Conservation (phyloP, 495 filamentous ascomycete genomes). For the Podospora fimiseda region DNA sequence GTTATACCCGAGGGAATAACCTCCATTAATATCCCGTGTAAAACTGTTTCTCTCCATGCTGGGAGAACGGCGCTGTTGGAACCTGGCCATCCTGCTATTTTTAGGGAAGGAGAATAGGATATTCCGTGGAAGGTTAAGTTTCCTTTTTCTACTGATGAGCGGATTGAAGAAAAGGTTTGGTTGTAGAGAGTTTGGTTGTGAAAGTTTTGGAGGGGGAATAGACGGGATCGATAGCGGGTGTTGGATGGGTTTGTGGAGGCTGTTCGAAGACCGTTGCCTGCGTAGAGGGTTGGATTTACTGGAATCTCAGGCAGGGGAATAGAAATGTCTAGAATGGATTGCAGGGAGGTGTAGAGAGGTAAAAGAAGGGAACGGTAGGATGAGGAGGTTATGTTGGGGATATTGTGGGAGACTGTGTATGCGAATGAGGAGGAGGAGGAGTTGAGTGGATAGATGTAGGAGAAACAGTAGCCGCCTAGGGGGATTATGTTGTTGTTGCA, state of each 20-base stretch:
- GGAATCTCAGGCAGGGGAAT: constrained; percentile 23
- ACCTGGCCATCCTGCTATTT: constrained; percentile 34
- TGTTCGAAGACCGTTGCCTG: constrained; percentile 8
- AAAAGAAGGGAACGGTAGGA: constrained; percentile 37
- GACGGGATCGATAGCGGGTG: constrained; percentile 43
- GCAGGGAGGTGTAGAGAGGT: constrained; percentile 39
- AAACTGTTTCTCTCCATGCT: constrained; percentile 46
- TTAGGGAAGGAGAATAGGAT: constrained; percentile 26
- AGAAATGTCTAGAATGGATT: constrained; percentile 23
- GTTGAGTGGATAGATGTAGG: constrained; percentile 32
- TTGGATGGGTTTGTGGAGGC: constrained; percentile 22
- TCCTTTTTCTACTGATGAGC: constrained; percentile 39
- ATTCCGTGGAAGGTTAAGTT: constrained; percentile 42
- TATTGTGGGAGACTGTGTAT: constrained; percentile 20
- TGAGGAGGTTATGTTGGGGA: constrained; percentile 28
- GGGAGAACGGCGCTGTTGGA: constrained; percentile 45
- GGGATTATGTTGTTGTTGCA: constrained; percentile 27
- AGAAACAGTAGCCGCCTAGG: constrained; percentile 40
- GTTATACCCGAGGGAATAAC: constrained; percentile 19
- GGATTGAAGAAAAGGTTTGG: constrained; percentile 42
- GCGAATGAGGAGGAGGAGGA: constrained; percentile 32
- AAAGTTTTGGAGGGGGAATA: constrained; percentile 47
- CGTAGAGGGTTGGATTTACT: constrained; percentile 15
- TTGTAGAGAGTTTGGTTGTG: constrained; percentile 35
- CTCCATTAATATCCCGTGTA: constrained; percentile 47